Evolutionary conservation across 192 early-diverging fungal species (phyloP), one percentile per base, ranked within the genome.

Genomic region (Polychytrium aggregatum): DNA sequence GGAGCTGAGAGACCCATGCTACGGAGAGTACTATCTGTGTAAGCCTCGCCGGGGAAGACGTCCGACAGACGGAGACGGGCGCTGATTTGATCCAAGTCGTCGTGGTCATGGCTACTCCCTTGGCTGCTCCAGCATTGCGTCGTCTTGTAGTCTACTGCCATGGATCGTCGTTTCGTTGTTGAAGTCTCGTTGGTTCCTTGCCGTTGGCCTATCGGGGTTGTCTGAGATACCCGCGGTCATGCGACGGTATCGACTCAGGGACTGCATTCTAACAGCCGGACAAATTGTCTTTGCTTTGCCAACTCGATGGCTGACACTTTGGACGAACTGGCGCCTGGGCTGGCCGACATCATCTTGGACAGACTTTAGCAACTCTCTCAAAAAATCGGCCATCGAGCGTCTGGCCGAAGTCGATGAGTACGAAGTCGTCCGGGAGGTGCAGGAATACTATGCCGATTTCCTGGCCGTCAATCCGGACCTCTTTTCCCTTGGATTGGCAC

Each of bases 1-100:
- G 44, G 96, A 98, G 65, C 72, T 98, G 24, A 61, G 85, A 38
- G 84, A 85, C 20, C 96, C 96, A 5, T 76, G 81, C 33, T 98
- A 95, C 67, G 89, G 88, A 41, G 92, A 94, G 54, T 98, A 98
- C 59, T 94, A 92, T 57, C 74, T 98, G 31, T 97, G 85, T 90
- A 71, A 42, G 72, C 39, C 17, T 17, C 21, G 24, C 1, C 0
- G 41, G 14, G 41, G 18, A n/a, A 0, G 41, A 17, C 24, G 41
- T 13, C 13, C 13, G 30, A 13, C 45, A 10, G 35, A 36, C 8
- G 35, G 9, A 16, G 35, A 36, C 35, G 35, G 8, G 35, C 9
- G 35, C 35, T 16, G 35, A 16, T 36, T 36, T 36, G 35, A 36
- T n/a, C n/a, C n/a, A n/a, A n/a, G n/a, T n/a, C n/a, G n/a, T n/a